These are phyloP conservation scores for Sugiyamaella pinicola DNA, from an alignment of 1,139 yeast species.

Conservation along the genomic window DNA sequence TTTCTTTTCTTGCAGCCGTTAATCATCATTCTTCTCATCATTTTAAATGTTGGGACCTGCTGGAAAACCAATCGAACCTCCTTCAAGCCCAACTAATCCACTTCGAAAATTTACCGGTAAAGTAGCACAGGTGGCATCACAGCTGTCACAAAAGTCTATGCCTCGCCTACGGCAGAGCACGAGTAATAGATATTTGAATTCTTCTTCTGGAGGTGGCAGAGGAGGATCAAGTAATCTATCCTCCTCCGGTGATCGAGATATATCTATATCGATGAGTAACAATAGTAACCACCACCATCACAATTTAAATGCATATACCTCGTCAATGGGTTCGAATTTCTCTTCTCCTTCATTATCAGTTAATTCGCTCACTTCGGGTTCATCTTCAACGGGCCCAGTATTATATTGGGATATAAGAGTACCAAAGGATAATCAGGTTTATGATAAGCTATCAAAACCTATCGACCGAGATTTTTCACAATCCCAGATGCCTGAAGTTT, in stretches of 20 bases:
- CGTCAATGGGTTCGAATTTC: conserved; percentile 7
- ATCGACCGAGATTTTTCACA: background rate
- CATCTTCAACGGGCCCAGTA: conserved; percentile 8
- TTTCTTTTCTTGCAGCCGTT: too few species aligned
- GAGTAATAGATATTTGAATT: conserved; percentile 1
- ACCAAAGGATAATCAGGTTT: conserved; percentile 19
- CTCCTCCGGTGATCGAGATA: background rate
- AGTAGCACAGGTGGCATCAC: conserved; percentile 17
- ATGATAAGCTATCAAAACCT: conserved; percentile 10
- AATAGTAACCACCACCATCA: background rate
- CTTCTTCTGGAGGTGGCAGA: background rate
- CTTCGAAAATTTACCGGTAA: conserved; percentile 18
- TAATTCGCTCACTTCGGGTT: background rate
- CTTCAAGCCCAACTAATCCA: conserved; percentile 15
- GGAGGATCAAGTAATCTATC: background rate
- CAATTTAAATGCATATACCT: background rate
- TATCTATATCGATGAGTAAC: background rate
- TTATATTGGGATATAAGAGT: conserved; percentile 16
- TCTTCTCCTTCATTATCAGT: conserved; percentile 10
- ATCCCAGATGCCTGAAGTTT: background rate
- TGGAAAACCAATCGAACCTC: conserved; percentile 18
- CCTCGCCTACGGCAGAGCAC: conserved; percentile 14
- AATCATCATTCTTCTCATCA: too few species aligned
- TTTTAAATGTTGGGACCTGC: conserved; percentile 17
- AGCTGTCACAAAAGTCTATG: conserved; percentile 15